A percentile compares a stretch with the other conserved stretches of the same genome.
These are phyloP conservation scores for Phoma herbarum DNA, from an alignment of 2,329 filamentous ascomycete species.

Conservation along the genomic window DNA sequence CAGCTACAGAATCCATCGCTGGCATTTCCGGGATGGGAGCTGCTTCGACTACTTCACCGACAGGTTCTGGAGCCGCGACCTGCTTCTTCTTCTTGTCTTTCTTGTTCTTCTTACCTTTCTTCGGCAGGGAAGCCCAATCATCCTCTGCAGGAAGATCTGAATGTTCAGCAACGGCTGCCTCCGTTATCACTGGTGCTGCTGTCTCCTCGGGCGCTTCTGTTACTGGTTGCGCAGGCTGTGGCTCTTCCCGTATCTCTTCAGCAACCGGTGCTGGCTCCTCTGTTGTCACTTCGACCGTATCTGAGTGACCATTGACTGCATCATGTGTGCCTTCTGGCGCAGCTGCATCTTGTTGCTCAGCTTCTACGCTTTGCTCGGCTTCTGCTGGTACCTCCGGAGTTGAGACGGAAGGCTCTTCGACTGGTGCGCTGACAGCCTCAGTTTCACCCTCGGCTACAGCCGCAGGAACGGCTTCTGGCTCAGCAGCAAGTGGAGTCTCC, in stretches of 20 bases:
- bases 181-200: not conserved
- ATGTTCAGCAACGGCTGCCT: not conserved
- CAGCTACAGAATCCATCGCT: conserved; percentile 3
- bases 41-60: not conserved
- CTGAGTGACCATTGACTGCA: not conserved
- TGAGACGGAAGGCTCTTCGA: not conserved
- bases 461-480: conserved; percentile 4
- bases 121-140: conserved; percentile 10
- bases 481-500: not conserved
- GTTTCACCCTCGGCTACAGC: conserved; percentile 11
- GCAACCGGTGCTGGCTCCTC: not conserved
- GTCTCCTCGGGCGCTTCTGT: not conserved
- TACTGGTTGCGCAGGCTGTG: not conserved
- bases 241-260: conserved; percentile 4
- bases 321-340: not conserved
- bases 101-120: conserved; percentile 18
- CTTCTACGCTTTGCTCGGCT: conserved; percentile 4
- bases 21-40: not conserved
- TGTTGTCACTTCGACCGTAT: not conserved
- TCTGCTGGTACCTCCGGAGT: conserved; percentile 7
- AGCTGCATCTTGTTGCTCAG: conserved; percentile 1
- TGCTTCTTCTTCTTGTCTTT: conserved; percentile 22
- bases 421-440: conserved; percentile 4
- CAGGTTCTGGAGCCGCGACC: not conserved
- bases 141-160: conserved; percentile 4